Percentiles rank a stretch among this genome's conserved stretches.
These are phyloP conservation scores for Fusarium veterinarium DNA, from an alignment of 2,329 filamentous ascomycete genomes.

Conservation along the genomic window DNA sequence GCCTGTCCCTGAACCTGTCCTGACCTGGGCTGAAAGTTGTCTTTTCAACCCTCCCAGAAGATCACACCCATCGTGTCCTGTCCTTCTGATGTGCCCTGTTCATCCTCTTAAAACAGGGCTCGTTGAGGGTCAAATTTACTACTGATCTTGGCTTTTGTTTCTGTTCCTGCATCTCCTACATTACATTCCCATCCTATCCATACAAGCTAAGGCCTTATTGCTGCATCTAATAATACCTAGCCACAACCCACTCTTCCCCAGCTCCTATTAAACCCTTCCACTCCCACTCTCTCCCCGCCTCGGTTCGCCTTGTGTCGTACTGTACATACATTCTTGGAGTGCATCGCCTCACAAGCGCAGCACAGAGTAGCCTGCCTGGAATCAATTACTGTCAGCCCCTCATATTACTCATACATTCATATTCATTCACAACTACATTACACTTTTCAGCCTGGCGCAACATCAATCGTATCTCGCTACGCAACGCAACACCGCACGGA, in stretches of 20 bases:
- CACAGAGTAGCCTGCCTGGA: constrained; percentile 3
- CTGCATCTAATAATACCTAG: constrained; percentile 27
- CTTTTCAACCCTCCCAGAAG: constrained; percentile 39
- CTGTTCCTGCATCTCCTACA: constrained; percentile 31
- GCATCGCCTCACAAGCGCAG: constrained; percentile 38
- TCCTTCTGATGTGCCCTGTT: constrained; percentile 40
- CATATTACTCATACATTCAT: constrained; percentile 32
- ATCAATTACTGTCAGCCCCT: constrained; percentile 21
- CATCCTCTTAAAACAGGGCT: constrained; percentile 29
- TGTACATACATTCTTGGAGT: constrained; percentile 1
- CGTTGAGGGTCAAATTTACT: constrained; percentile 23
- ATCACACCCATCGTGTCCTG: constrained; percentile 40
- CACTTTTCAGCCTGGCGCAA: constrained; percentile 38
- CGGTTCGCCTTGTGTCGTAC: constrained; percentile 6
- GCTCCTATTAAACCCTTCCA: constrained; percentile 32
- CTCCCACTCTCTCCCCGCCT: constrained; percentile 18
- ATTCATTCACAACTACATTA: constrained; percentile 23
- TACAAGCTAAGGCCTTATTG: not conserved
- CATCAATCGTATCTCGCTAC: constrained; percentile 31
- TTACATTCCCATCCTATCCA: not conserved
- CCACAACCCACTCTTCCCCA: constrained; percentile 37
- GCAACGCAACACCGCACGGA: constrained; percentile 27
- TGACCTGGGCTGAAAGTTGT: constrained; percentile 33
- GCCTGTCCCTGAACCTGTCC: constrained; percentile 43
- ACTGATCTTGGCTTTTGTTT: constrained; percentile 37